These are phyloP conservation scores for Tolypocladium tropicale DNA, from an alignment of 2,329 filamentous ascomycete genomes.

Conservation along the genomic window DNA sequence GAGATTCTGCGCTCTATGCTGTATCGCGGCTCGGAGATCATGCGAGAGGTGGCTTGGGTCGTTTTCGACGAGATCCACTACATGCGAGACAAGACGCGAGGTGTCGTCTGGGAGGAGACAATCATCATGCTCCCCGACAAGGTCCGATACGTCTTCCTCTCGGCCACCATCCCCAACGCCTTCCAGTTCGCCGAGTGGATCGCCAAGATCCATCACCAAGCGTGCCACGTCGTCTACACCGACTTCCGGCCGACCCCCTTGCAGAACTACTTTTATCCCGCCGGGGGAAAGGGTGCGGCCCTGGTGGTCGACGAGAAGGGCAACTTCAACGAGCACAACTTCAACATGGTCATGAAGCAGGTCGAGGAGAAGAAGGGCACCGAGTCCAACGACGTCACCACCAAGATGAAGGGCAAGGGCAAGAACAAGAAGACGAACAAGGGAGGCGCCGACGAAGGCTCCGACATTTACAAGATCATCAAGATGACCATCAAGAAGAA, in stretches of 20 bases:
- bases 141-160: conserved; percentile 96
- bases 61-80: conserved; percentile 99
- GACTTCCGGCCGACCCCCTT: conserved; percentile 94
- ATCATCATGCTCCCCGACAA: conserved; percentile 97
- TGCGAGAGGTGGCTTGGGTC: conserved; percentile 98
- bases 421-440: conserved; percentile 91
- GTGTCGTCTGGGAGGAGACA: conserved; percentile 98
- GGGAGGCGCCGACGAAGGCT: conserved; percentile 59
- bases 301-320: conserved; percentile 95
- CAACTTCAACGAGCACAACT: conserved; percentile 92
- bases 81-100: conserved; percentile 85
- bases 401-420: conserved; percentile 74
- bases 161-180: conserved; percentile 94
- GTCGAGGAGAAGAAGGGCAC: conserved; percentile 83
- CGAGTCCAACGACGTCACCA: conserved; percentile 68
- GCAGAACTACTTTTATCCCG: conserved; percentile 96
- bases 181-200: conserved; percentile 99
- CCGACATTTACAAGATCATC: conserved; percentile 94
- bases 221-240: conserved; percentile 97
- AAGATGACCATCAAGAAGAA: conserved; percentile 98
- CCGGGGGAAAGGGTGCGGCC: conserved; percentile 85
- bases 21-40: conserved; percentile 96
- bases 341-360: conserved; percentile 87
- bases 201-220: conserved; percentile 92
- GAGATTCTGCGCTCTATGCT: conserved; percentile 98